Evolutionary conservation across 768 basidiomycete genomes (phyloP), one percentile per base, ranked within the genome.

Genomic region (Boletus sp.): DNA sequence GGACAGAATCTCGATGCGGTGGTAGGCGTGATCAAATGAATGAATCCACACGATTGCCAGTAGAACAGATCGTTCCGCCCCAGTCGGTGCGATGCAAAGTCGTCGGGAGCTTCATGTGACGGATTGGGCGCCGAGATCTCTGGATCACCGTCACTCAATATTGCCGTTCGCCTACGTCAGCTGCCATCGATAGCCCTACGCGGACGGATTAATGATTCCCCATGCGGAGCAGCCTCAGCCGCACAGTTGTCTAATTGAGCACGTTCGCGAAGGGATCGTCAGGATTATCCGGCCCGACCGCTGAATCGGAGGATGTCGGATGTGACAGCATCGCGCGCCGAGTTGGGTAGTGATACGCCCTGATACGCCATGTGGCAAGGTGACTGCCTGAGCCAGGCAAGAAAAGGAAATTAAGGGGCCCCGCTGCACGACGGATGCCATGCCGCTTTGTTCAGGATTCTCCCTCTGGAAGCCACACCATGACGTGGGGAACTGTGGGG

Each of bases 251-350:
- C 65, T 51, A 57, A 61, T 57, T 40, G 50, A 43, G 51, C 51
- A 14, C 51, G 25, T 66, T 67, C 67, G 64, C 61, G 65, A 67
- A 65, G 69, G 54, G 68, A 69, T 69, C 66, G 68, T 64, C 69
- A 68, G 58, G 66, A 53, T 57, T 54, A 57, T 39, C 59, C 68
- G 65, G 68, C 13, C 68, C 68, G 14, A 47, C 48, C 34, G 61
- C 33, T 35, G 34, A n/a, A 19, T 48, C 64, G 64, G 64, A 68
- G 66, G 60, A 57, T 38, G 50, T 64, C 68, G 66, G 68, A 65
- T 34, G 53, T 63, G 59, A 66, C 62, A 58, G 49, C 55, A 56
- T 49, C 38, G 33, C 17, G 46, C 14, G 17, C 52, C 15, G 44
- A 61, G 59, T 54, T 25, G 56, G 61, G 30, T 32, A 51, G 29